Evolutionary conservation across 768 basidiomycete species (phyloP).

Genomic region (Termitomyces titanicus): DNA sequence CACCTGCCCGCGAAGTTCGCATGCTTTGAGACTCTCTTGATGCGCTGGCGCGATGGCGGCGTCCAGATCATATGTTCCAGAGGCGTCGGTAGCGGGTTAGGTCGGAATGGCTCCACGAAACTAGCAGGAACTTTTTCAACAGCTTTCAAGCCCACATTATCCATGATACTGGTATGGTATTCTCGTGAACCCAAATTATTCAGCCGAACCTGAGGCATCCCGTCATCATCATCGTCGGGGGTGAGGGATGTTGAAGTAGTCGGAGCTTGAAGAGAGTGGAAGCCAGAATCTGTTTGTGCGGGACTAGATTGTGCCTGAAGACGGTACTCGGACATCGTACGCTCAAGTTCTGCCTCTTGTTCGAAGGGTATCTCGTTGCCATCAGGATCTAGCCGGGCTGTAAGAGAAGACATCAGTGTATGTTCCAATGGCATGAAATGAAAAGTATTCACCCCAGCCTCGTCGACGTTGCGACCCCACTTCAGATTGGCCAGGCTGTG

Average conservation of each 20-base stretch:
- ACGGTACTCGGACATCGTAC: conserved; percentile 45
- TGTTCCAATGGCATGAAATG: not conserved
- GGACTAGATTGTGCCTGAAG: conserved; percentile 24
- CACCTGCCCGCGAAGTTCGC: conserved; percentile 41
- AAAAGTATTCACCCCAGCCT: conserved; percentile 40
- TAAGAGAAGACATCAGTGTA: conserved; percentile 2
- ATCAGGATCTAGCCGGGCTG: conserved; percentile 50
- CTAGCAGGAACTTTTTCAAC: not conserved
- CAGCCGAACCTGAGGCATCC: conserved; percentile 19
- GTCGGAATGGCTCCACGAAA: conserved; percentile 23
- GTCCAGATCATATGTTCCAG: conserved; percentile 44
- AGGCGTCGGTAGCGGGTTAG: conserved; percentile 56
- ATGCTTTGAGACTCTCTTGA: conserved; percentile 29
- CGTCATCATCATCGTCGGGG: conserved; percentile 14
- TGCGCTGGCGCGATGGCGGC: conserved; percentile 16
- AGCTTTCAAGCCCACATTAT: conserved; percentile 1
- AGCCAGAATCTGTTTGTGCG: conserved; percentile 6
- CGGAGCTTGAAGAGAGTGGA: conserved; percentile 10
- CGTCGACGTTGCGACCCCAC: conserved; percentile 27
- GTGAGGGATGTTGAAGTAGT: conserved; percentile 16
- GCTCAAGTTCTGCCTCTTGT: conserved; percentile 59
- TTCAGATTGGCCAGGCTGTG: conserved; percentile 1
- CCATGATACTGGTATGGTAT: conserved; percentile 17
- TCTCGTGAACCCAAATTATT: conserved; percentile 8
- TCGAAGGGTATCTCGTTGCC: conserved; percentile 63